A percentile compares a stretch with the other conserved stretches of the same genome.
Conservation (phyloP, 2,329 filamentous ascomycete genomes). For the Neofusicoccum umdonicola region DNA sequence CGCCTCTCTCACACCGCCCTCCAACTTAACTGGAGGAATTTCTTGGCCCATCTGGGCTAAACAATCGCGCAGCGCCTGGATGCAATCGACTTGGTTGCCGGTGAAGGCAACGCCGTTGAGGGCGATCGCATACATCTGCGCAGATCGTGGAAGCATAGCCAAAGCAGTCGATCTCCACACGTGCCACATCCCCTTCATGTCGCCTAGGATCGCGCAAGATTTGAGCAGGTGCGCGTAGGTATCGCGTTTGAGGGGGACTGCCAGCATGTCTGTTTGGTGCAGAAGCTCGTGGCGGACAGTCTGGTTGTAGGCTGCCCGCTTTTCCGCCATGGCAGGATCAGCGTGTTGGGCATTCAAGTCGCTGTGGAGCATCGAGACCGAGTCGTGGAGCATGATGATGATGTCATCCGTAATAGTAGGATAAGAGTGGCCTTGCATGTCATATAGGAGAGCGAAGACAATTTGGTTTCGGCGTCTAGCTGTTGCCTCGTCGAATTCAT, state of each 20-base stretch:
- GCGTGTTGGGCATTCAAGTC: neutral
- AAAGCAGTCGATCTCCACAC: conserved; percentile 57
- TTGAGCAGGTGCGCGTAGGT: conserved; percentile 31
- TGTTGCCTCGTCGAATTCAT: neutral
- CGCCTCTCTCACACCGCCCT: conserved; percentile 45
- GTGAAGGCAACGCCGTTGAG: conserved; percentile 51
- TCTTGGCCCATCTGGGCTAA: conserved; percentile 62
- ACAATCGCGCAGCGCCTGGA: conserved; percentile 51
- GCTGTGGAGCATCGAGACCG: neutral
- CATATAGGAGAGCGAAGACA: conserved; percentile 30
- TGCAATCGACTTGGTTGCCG: conserved; percentile 45
- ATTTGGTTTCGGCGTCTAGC: neutral
- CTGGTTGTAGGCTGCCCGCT: neutral
- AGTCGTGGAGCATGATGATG: conserved; percentile 43
- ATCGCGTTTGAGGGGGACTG: conserved; percentile 31
- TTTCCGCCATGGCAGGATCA: neutral
- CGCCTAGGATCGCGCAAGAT: conserved; percentile 44
- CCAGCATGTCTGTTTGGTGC: conserved; percentile 17
- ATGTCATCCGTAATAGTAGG: conserved; percentile 47
- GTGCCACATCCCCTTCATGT: conserved; percentile 61
- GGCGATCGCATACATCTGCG: conserved; percentile 55
- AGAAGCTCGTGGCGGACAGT: conserved; percentile 8
- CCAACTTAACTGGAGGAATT: conserved; percentile 47
- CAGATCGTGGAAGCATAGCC: conserved; percentile 49
- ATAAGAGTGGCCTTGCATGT: conserved; percentile 32